phyloP scores from a whole-genome alignment of 805 yeast genomes.

The Starmera quercuum region DNA sequence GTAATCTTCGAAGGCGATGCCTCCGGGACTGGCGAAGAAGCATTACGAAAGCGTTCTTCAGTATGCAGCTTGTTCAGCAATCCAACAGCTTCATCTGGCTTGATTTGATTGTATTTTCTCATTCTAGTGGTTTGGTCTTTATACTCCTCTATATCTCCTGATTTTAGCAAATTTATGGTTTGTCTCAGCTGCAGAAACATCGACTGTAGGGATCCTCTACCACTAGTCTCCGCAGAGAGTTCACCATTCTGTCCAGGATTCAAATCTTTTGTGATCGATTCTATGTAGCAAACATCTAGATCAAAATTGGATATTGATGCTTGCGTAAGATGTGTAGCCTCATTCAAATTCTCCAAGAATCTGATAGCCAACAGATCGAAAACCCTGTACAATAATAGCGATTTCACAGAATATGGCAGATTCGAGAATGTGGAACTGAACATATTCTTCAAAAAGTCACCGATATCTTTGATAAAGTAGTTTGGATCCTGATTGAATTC shows the following conservation, averaged over 20 bases:
- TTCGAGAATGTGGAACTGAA: conserved; percentile 79
- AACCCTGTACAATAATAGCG: conserved; percentile 76
- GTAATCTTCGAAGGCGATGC: conserved; percentile 1
- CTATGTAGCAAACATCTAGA: conserved; percentile 71
- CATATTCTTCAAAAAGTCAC: conserved; percentile 76
- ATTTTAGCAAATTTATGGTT: conserved; percentile 61
- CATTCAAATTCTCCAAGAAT: conserved; percentile 51
- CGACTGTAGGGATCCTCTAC: conserved; percentile 50
- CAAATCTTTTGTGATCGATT: conserved; percentile 17
- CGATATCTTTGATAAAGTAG: conserved; percentile 71
- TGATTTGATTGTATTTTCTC: conserved; percentile 67
- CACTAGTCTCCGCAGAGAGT: conserved; percentile 22
- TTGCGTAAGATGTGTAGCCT: conserved; percentile 41
- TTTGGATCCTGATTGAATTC: conserved; percentile 54
- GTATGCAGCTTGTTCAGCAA: conserved; percentile 48
- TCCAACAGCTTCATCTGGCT: conserved; percentile 60
- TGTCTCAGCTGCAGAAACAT: conserved; percentile 78
- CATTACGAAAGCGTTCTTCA: background rate
- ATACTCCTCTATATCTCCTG: conserved; percentile 59
- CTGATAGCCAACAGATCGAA: conserved; percentile 77
- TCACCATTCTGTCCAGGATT: conserved; percentile 3
- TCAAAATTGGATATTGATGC: conserved; percentile 73
- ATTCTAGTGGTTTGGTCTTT: conserved; percentile 44
- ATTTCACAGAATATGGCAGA: conserved; percentile 69
- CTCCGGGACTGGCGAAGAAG: background rate